Conservation (phyloP, 2,329 filamentous ascomycete species). For the Gnomoniopsis sp. region DNA sequence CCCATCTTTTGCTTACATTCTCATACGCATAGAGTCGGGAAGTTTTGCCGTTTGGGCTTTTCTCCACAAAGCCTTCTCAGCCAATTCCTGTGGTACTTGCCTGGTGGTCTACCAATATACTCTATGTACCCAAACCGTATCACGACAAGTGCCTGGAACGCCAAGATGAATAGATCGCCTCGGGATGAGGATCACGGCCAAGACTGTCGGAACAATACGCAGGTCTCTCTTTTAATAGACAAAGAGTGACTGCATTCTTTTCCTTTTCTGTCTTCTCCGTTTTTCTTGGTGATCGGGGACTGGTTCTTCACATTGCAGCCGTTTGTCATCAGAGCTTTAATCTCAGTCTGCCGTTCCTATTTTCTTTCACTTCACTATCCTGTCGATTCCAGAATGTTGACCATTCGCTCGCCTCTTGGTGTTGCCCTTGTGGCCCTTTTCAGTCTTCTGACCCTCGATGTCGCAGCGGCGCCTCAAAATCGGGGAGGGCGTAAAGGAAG, state of each 20-base stretch:
- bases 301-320: constrained; percentile 4
- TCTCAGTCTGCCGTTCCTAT: constrained; percentile 6
- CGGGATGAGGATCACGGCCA: not conserved
- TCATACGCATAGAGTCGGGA: constrained; percentile 14
- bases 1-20: constrained; percentile 9
- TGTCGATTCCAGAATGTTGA: constrained; percentile 21
- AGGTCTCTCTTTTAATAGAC: not conserved
- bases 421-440: constrained; percentile 16
- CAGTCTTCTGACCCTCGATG: constrained; percentile 13
- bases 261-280: not conserved
- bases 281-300: constrained; percentile 2
- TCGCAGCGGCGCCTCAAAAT: constrained; percentile 16
- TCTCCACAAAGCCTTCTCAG: not conserved
- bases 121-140: not conserved
- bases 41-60: not conserved
- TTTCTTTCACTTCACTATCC: not conserved
- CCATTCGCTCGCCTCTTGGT: constrained; percentile 19
- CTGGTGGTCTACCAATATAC: not conserved
- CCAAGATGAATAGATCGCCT: constrained; percentile 9
- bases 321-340: not conserved
- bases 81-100: not conserved
- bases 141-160: constrained; percentile 8
- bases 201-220: not conserved
- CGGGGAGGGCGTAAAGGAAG: constrained; percentile 12
- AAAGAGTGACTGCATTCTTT: not conserved